Base-by-base conservation (phyloP, 495 filamentous ascomycete species). In the Neurospora sp. region DNA sequence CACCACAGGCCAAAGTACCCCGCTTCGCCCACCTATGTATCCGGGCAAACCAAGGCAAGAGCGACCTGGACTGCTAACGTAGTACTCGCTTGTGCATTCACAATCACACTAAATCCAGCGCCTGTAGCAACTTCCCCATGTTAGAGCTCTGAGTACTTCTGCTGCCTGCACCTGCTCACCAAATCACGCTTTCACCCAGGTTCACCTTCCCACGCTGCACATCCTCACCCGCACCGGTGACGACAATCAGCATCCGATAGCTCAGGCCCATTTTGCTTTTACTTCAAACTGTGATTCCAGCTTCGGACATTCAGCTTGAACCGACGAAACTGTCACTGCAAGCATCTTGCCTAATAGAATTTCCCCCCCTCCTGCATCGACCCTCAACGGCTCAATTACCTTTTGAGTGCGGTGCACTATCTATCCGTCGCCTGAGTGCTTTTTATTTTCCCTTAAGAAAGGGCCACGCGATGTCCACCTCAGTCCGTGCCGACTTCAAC, bases 151-250 rank as follows among this genome's bases (percentile, higher is more conserved):
- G 7, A 2, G 54, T 66, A 66, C 14, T 18, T 6, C 18, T 6
- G n/a, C 1, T 5, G 1, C 27, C 12, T 59, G 9, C 10, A 59
- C 7, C 27, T 37, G 1, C 27, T 37, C 31, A 18, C 27, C 27
- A 66, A 66, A 66, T 66, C 54, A 18, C 54, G 23, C 27, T 37
- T 18, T 37, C 27, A n/a, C n/a, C n/a, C n/a, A n/a, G n/a, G n/a
- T n/a, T n/a, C n/a, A 35, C 12, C 14, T 66, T 66, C 27, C 27
- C 27, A 35, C 27, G 14, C 27, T 37, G 27, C 54, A 2, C 27
- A 66, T 31, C 54, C 10, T 35, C 54, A 66, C 27, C 54, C 54
- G 23, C 54, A 62, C 54, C 27, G 14, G 54, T 66, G 54, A 66
- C 54, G 54, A 66, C 54, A 66, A 66, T 35, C 54, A 18, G 54